Conservation (phyloP, 1,284 basidiomycete species). For the Sphagnurus paluster region DNA sequence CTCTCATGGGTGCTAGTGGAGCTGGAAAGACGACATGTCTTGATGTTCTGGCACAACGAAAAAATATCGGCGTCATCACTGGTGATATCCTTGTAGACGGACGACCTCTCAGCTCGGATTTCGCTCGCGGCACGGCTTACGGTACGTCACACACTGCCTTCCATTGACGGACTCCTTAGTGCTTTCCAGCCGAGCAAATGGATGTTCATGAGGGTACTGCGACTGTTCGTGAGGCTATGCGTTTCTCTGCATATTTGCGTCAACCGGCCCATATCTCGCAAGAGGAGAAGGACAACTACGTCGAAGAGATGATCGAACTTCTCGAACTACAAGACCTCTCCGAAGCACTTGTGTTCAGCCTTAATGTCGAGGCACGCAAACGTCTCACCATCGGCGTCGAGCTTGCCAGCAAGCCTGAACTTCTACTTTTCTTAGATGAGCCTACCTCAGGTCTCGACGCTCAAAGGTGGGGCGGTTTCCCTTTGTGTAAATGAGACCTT, state of each 20-base stretch:
- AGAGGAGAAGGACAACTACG: slow-evolving; percentile 82
- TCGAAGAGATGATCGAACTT: slow-evolving; percentile 76
- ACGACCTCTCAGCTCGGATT: slow-evolving; percentile 70
- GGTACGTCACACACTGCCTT: slow-evolving; percentile 37
- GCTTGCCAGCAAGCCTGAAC: slow-evolving; percentile 79
- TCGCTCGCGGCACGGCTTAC: slow-evolving; percentile 79
- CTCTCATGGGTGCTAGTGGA: slow-evolving; percentile 81
- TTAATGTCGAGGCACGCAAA: slow-evolving; percentile 81
- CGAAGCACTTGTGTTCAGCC: slow-evolving; percentile 61
- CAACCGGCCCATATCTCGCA: slow-evolving; percentile 74
- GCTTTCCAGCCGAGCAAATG: slow-evolving; percentile 76
- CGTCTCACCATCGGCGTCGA: slow-evolving; percentile 90
- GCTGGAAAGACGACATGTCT: slow-evolving; percentile 82
- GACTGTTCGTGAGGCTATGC: slow-evolving; percentile 86
- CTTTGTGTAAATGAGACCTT: too few species aligned
- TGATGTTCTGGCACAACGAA: slow-evolving; percentile 87
- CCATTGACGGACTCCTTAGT: slow-evolving; percentile 30
- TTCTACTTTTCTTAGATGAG: slow-evolving; percentile 77
- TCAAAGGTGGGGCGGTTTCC: slow-evolving; percentile 47
- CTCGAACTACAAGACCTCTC: slow-evolving; percentile 65
- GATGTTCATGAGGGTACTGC: slow-evolving; percentile 88
- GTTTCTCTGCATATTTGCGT: slow-evolving; percentile 89
- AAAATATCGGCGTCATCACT: slow-evolving; percentile 81
- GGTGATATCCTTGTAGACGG: slow-evolving; percentile 86
- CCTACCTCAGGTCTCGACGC: slow-evolving; percentile 75